These are phyloP conservation scores for Dysphania ambrosioides DNA, from an alignment of 148 eudicot genomes.

Conservation along the genomic window DNA sequence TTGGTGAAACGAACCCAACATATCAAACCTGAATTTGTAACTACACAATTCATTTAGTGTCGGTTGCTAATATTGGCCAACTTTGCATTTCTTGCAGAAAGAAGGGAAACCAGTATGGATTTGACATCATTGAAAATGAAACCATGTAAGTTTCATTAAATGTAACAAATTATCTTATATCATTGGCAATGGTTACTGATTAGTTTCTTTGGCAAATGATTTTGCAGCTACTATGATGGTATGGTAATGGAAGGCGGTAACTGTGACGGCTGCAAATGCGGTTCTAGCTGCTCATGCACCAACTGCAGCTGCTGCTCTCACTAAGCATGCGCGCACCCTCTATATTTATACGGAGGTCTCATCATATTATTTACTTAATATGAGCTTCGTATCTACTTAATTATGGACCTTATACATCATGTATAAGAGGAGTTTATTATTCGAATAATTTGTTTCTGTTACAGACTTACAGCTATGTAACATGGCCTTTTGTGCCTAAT, in stretches of 20 bases:
- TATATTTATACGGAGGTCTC: too few relatives aligned
- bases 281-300: constrained; percentile 51
- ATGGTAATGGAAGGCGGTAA: constrained; percentile 44
- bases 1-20: too few relatives aligned
- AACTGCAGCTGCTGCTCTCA: constrained; percentile 51
- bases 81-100: constrained; percentile 32
- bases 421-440: too few relatives aligned
- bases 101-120: constrained; percentile 43
- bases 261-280: constrained; percentile 67
- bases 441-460: too few relatives aligned
- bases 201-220: background rate
- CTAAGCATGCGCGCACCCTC: too few relatives aligned
- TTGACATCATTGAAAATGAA: constrained; percentile 36
- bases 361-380: too few relatives aligned
- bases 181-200: too few relatives aligned
- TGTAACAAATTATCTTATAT: background rate
- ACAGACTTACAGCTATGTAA: too few relatives aligned
- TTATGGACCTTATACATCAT: too few relatives aligned
- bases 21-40: too few relatives aligned
- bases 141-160: constrained; percentile 21
- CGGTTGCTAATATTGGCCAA: background rate
- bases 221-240: constrained; percentile 38
- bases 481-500: too few relatives aligned
- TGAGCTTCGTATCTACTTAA: too few relatives aligned
- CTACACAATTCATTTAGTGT: background rate